Conservation (phyloP, 2,329 filamentous ascomycete genomes). For the Colletotrichum sp. region DNA sequence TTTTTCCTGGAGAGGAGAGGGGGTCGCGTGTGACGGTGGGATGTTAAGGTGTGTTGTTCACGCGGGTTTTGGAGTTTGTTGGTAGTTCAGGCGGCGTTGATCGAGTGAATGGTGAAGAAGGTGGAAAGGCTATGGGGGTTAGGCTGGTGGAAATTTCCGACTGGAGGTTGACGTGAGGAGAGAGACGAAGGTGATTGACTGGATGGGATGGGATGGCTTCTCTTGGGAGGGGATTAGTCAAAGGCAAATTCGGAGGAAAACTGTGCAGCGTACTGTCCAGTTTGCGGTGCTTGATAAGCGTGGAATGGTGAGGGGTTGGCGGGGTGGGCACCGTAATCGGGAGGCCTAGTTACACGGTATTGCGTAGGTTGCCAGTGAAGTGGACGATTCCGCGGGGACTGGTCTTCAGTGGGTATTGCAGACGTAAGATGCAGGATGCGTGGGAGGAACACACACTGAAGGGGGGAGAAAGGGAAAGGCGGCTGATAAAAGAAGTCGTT, state of each 20-base stretch:
- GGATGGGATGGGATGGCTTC: background rate
- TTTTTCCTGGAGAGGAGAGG: background rate
- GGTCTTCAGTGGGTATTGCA: background rate
- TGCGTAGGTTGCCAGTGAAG: background rate
- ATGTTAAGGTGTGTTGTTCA: background rate
- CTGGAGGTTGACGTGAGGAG: background rate
- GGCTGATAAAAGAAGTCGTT: background rate
- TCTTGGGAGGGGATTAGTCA: constrained; percentile 12
- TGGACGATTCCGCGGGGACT: background rate
- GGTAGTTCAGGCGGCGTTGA: background rate
- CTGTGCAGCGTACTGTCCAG: constrained; percentile 10
- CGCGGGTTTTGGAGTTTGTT: background rate
- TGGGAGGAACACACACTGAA: background rate
- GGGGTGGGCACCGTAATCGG: constrained; percentile 16
- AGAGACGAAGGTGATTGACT: background rate
- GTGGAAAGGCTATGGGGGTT: background rate
- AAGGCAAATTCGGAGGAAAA: constrained; percentile 1
- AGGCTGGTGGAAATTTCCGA: background rate
- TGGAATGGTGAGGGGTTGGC: constrained; percentile 20
- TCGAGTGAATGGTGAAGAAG: background rate
- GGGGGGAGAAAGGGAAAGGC: background rate
- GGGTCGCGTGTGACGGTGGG: background rate
- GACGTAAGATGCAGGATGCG: background rate
- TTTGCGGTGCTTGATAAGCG: constrained; percentile 16
- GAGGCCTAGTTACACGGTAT: constrained; percentile 1